Percentiles rank a stretch among this genome's conserved stretches.
Conservation (phyloP, 1,139 yeast genomes). For the Magnusiomyces magnusii region DNA sequence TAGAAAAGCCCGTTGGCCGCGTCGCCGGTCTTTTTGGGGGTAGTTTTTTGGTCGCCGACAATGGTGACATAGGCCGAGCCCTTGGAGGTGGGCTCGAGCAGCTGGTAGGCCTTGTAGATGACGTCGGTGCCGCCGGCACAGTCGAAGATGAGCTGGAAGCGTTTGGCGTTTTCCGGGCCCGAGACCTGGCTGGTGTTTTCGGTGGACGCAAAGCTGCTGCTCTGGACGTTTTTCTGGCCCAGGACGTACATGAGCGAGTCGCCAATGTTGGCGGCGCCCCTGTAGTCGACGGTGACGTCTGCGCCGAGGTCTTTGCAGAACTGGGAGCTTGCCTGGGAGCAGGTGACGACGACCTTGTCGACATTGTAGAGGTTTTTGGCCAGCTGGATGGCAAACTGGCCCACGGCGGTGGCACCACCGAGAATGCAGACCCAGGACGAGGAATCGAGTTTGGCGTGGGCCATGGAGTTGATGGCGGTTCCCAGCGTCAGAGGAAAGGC, state of each 20-base stretch:
- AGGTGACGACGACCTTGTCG: conserved; percentile 40
- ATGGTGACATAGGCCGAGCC: conserved; percentile 44
- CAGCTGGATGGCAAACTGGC: conserved; percentile 51
- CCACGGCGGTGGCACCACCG: conserved; percentile 75
- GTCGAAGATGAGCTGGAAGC: conserved; percentile 14
- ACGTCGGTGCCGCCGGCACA: conserved; percentile 28
- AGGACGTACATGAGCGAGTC: conserved; percentile 12
- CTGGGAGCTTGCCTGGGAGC: conserved; percentile 32
- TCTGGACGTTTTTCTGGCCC: conserved; percentile 11
- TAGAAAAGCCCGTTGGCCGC: conserved; percentile 19
- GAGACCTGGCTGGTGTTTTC: conserved; percentile 1
- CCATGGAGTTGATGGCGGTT: conserved; percentile 45
- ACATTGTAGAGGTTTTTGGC: conserved; percentile 41
- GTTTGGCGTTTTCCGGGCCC: not conserved
- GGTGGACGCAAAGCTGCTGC: conserved; percentile 10
- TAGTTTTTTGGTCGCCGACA: conserved; percentile 42
- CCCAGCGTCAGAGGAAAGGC: conserved; percentile 52
- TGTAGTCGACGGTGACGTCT: conserved; percentile 46
- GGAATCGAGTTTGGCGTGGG: conserved; percentile 29
- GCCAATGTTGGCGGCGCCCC: conserved; percentile 24
- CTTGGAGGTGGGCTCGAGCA: conserved; percentile 37
- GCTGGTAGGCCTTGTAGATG: conserved; percentile 24
- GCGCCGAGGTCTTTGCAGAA: conserved; percentile 46
- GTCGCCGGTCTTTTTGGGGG: conserved; percentile 22
- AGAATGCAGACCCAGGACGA: conserved; percentile 44